Evolutionary conservation across 2,329 filamentous ascomycete genomes (phyloP).

Genomic region (Ambrosiella xylebori): DNA sequence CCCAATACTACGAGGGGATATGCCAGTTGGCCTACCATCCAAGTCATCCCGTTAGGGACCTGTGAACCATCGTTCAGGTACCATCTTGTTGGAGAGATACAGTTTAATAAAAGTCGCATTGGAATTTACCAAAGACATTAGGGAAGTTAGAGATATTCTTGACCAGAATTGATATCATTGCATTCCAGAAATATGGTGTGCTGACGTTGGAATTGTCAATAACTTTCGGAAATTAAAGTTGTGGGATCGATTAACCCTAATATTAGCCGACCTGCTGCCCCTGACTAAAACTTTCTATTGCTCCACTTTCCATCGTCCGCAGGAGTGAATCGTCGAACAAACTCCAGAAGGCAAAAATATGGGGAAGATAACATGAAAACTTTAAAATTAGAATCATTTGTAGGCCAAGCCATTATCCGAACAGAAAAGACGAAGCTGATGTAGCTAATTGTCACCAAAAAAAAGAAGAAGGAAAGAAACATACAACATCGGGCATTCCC

Average conservation of each 20-base stretch:
- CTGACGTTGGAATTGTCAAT: background rate
- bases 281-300: background rate
- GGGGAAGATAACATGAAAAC: no score
- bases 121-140: background rate
- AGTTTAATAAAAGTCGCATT: background rate
- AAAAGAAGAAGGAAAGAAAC: background rate
- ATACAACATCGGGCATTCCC: background rate
- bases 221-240: background rate
- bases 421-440: background rate
- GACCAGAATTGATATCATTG: background rate
- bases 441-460: background rate
- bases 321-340: no score
- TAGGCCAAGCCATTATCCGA: background rate
- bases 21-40: background rate
- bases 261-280: background rate
- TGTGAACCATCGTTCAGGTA: background rate
- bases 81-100: background rate
- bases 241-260: background rate
- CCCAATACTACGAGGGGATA: background rate
- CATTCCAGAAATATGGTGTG: background rate
- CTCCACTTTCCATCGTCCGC: background rate
- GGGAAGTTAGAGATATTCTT: background rate
- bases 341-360: no score
- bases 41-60: background rate
- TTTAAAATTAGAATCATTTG: no score